Conservation (phyloP, 2,329 filamentous ascomycete species). For the Xylariaceae sp. region DNA sequence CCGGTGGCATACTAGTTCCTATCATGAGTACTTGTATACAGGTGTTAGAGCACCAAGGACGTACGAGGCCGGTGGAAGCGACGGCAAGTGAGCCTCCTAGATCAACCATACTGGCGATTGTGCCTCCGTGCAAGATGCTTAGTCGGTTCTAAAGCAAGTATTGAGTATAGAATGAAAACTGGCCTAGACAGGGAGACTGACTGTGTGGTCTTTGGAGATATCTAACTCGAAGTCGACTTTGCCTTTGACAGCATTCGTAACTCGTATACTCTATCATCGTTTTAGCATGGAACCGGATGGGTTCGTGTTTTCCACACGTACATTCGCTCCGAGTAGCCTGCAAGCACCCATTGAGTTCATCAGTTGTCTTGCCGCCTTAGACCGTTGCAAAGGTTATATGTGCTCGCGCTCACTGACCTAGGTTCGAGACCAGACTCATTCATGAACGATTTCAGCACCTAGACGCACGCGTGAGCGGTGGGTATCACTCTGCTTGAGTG, state of each 20-base stretch:
- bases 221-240: conserved; percentile 74
- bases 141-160: conserved; percentile 62
- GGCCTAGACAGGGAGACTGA: conserved; percentile 34
- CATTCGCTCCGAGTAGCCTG: conserved; percentile 43
- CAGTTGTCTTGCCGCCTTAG: neutral
- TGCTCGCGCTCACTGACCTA: conserved; percentile 53
- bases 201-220: conserved; percentile 72
- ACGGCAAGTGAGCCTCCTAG: conserved; percentile 64
- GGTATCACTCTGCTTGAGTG: neutral
- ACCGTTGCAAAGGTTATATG: neutral
- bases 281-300: neutral
- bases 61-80: conserved; percentile 55
- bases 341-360: neutral
- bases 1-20: conserved; percentile 51
- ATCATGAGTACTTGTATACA: too few relatives aligned
- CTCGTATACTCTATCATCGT: conserved; percentile 53
- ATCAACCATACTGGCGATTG: conserved; percentile 73
- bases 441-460: conserved; percentile 86
- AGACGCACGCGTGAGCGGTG: neutral
- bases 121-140: conserved; percentile 73
- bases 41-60: too few relatives aligned
- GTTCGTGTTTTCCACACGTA: conserved; percentile 23
- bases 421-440: conserved; percentile 84
- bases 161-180: conserved; percentile 3
- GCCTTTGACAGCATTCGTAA: conserved; percentile 63